Evolutionary conservation across 495 filamentous ascomycete species (phyloP), one percentile per base, ranked within the genome.

Genomic region (Hypoxylon trugodes): DNA sequence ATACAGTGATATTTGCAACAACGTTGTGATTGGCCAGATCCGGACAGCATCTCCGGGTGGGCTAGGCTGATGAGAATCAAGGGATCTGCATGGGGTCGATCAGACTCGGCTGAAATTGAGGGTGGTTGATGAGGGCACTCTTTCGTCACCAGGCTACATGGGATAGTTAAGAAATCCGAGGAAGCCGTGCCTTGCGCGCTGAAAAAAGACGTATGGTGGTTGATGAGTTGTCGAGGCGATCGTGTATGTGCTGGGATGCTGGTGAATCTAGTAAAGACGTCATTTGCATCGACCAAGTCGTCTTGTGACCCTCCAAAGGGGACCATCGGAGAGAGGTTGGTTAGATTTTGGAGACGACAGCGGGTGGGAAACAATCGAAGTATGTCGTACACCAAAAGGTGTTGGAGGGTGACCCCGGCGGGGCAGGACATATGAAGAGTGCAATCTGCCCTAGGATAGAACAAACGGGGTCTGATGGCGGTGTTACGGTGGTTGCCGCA

Each of bases 251-350:
- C 32, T 52, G 35, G 36, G 46, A 51, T 42, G 51, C 46, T 56
- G 51, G 58, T 33, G 53, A 57, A 48, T 57, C 58, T 67, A 38
- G 52, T 37, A 22, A 67, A 67, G 64, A 67, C 64, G 64, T 67
- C 58, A 67, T 67, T 54, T 16, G 40, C 24, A 53, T 54, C 10
- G 26, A 57, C 21, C 52, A 57, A 49, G 32, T 47, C 41, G 35
- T 67, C 64, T 67, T 67, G 58, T 67, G 64, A 67, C 64, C 64
- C 57, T 61, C 58, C 57, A 53, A 59, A 67, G 58, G 52, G 49
- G 52, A 48, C 19, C 63, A 41, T 47, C 63, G 56, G 57, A n/a
- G 47, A 13, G 6, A 21, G 49, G 36, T 28, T 43, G 19, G 21
- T 21, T 45, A 16, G 6, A n/a, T 32, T 52, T 59, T 66, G 50